These are phyloP conservation scores for Aspergillus sclerotialis DNA, from an alignment of 2,329 filamentous ascomycete genomes.

Conservation along the genomic window DNA sequence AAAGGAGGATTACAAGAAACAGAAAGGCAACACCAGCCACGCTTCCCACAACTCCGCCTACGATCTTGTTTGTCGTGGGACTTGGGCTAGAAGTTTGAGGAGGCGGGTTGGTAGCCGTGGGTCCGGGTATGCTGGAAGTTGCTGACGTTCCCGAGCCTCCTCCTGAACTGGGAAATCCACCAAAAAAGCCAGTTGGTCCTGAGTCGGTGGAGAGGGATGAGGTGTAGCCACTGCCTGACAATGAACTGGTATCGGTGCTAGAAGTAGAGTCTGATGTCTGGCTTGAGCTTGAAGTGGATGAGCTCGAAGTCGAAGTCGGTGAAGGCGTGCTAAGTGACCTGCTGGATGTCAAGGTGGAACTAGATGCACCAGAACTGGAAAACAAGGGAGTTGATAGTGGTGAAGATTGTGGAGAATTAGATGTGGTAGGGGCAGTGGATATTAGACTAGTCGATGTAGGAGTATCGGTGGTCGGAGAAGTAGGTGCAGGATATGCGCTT, in stretches of 20 bases:
- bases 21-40: conserved; percentile 52
- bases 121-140: conserved; percentile 3
- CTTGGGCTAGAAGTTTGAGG: conserved; percentile 14
- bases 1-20: conserved; percentile 27
- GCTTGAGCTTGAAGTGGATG: not conserved
- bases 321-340: not conserved
- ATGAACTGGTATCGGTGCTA: too few species aligned
- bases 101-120: conserved; percentile 7
- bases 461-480: conserved; percentile 7
- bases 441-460: conserved; percentile 5
- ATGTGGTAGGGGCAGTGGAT: conserved; percentile 2
- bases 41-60: conserved; percentile 58
- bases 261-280: not conserved
- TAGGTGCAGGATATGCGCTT: conserved; percentile 5
- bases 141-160: conserved; percentile 9
- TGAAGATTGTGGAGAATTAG: not conserved
- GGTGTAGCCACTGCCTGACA: too few species aligned
- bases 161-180: not conserved
- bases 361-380: not conserved
- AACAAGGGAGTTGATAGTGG: not conserved
- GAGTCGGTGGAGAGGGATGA: conserved; percentile 4
- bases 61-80: conserved; percentile 45
- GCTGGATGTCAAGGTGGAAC: not conserved
- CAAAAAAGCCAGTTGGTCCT: conserved; percentile 1
- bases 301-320: not conserved